Evolutionary conservation across 2,329 filamentous ascomycete species (phyloP).

Genomic region (Cladophialophora bantiana): DNA sequence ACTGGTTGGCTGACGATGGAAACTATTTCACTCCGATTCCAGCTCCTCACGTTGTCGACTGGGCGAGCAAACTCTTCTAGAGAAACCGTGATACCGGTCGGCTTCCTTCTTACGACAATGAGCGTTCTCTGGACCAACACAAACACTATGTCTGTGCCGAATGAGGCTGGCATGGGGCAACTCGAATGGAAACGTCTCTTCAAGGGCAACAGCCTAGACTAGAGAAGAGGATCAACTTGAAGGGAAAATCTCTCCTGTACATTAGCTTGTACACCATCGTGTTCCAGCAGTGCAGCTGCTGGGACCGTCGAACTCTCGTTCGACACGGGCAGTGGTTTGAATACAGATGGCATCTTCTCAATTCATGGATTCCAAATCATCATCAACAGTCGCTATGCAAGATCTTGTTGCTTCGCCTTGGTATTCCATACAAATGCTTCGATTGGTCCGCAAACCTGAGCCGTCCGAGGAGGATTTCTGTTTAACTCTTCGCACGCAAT

Average conservation of each 20-base stretch:
- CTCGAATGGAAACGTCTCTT: background rate
- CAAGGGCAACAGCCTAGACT: background rate
- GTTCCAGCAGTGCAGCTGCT: background rate
- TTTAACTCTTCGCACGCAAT: background rate
- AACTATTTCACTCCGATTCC: background rate
- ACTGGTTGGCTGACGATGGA: conserved; percentile 4
- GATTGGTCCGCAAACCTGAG: too few relatives aligned
- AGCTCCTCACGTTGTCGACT: conserved; percentile 60
- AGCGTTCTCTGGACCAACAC: background rate
- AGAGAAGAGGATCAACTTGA: background rate
- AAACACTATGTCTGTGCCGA: background rate
- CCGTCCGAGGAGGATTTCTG: background rate
- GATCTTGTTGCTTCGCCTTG: conserved; percentile 14
- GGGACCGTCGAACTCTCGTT: background rate
- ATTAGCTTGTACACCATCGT: conserved; percentile 45
- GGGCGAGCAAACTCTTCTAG: conserved; percentile 57
- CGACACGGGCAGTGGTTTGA: conserved; percentile 12
- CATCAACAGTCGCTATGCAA: conserved; percentile 31
- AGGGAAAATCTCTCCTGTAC: conserved; percentile 28
- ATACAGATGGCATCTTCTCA: conserved; percentile 20
- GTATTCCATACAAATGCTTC: background rate
- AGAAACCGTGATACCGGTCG: conserved; percentile 2
- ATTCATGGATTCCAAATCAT: conserved; percentile 26
- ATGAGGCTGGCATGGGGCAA: background rate
- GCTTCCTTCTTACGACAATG: background rate